phyloP scores from a whole-genome alignment of 148 eudicot genomes.

The Spergularia bocconei region DNA sequence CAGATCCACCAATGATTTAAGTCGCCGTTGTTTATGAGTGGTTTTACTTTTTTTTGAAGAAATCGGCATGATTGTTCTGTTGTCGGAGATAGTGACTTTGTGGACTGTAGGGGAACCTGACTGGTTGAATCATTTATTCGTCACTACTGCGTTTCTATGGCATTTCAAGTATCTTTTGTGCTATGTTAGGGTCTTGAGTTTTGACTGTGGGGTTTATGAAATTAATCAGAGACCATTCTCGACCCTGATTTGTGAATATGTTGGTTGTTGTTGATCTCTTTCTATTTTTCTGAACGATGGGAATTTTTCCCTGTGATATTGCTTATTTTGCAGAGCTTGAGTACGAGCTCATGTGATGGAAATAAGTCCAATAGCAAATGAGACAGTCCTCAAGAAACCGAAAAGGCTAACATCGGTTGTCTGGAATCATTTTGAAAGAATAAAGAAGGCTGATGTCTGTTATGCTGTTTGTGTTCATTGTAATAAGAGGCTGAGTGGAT shows the following conservation, averaged over 20 bases:
- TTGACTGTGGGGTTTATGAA: neutral
- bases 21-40: neutral
- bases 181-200: neutral
- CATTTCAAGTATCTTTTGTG: neutral
- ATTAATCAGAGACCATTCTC: neutral
- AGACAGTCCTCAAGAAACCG: conserved; percentile 74
- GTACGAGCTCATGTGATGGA: conserved; percentile 62
- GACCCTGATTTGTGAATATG: neutral
- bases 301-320: neutral
- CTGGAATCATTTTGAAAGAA: conserved; percentile 97
- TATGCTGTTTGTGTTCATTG: conserved; percentile 94
- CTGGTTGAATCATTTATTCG: neutral
- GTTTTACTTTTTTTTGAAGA: neutral
- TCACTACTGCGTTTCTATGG: neutral
- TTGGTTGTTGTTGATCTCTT: neutral
- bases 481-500: conserved; percentile 89
- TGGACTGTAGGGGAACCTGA: too few species aligned
- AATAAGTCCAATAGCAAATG: conserved; percentile 32
- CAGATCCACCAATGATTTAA: too few species aligned
- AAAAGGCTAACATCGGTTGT: conserved; percentile 94
- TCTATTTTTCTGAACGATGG: neutral
- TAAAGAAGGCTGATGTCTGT: conserved; percentile 77
- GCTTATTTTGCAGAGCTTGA: conserved; percentile 32
- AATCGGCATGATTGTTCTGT: neutral
- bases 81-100: neutral